Base-by-base conservation (phyloP, 768 basidiomycete species). In the Pisolithus tinctorius region DNA sequence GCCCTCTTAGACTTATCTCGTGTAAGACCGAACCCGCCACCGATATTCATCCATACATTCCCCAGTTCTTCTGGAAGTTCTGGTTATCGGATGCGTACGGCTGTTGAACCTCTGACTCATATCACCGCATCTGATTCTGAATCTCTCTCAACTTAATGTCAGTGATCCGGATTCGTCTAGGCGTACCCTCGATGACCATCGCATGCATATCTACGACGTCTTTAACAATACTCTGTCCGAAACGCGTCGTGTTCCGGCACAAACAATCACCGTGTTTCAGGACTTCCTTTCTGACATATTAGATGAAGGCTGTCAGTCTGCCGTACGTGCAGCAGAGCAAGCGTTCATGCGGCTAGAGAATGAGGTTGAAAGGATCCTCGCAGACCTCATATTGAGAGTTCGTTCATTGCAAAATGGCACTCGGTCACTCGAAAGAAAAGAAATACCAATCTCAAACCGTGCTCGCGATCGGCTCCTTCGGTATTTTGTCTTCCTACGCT, bases 401-500 rank as follows among this genome's bases (percentile, higher is more conserved):
- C 67, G 64, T 34, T 64, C 68, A n/a, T 61, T 65, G 49, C 26
- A 47, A 13, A 43, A 34, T 20, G 17, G 39, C 27, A 5, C 44
- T 13, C 53, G 40, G 34, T n/a, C 43, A 31, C 26, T 49, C 7
- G 1, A 16, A 16, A 36, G 58, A 20, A 63, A 60, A 45, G 60
- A 65, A 43, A 7, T 62, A 0, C 7, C 56, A 2, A 53, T 58
- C 54, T 56, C 65, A 9, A 56, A 56, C 34, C 63, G 60, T 25
- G 55, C 55, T 27, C 62, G 73, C 13, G 71, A 74, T 37, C 60
- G 60, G n/a, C 54, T 83, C 2, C 69, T 75, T 9, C 75, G 73
- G 52, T 82, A 76, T 58, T 71, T 82, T 41, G 66, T 75, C 10
- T 81, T 83, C 55, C 64, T 83, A 0, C 74, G 80, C n/a, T 83